phyloP scores from a whole-genome alignment of 2,329 filamentous ascomycete genomes.

The Pezicula carpinea region DNA sequence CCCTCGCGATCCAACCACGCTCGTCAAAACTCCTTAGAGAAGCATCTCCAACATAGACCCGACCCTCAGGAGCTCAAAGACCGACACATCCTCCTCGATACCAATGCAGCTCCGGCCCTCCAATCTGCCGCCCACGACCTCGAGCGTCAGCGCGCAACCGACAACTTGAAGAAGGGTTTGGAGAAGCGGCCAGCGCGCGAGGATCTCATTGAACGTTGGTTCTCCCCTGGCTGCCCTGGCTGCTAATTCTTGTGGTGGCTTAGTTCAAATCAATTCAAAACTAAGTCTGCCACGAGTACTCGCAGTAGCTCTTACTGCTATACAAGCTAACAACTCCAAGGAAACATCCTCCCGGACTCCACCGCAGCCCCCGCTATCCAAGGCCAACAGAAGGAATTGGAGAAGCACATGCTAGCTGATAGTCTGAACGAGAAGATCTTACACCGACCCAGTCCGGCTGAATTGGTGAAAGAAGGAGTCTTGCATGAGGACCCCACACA shows the following conservation, averaged over 20 bases:
- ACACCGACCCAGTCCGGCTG: slow-evolving; percentile 69
- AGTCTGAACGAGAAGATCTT: slow-evolving; percentile 83
- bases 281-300: no score
- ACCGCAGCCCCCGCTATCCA: slow-evolving; percentile 73
- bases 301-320: no score
- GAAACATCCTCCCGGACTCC: slow-evolving; percentile 81
- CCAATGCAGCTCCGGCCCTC: slow-evolving; percentile 61
- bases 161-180: slow-evolving; percentile 61
- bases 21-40: slow-evolving; percentile 67
- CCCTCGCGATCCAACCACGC: slow-evolving; percentile 43
- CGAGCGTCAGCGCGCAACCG: slow-evolving; percentile 57
- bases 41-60: slow-evolving; percentile 67
- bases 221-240: slow-evolving; percentile 1
- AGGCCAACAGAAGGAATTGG: slow-evolving; percentile 77
- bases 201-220: slow-evolving; percentile 73
- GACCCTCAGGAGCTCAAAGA: slow-evolving; percentile 62
- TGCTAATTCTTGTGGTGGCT: neutral
- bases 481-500: slow-evolving; percentile 61
- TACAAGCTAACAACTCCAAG: slow-evolving; percentile 37
- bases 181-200: slow-evolving; percentile 63
- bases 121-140: slow-evolving; percentile 59
- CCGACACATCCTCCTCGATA: slow-evolving; percentile 63
- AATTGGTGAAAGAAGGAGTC: slow-evolving; percentile 75
- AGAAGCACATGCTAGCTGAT: slow-evolving; percentile 84
- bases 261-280: no score